Evolutionary conservation across 2,329 filamentous ascomycete species (phyloP), one percentile per base, ranked within the genome.

Genomic region (Hypoxylon sp.): DNA sequence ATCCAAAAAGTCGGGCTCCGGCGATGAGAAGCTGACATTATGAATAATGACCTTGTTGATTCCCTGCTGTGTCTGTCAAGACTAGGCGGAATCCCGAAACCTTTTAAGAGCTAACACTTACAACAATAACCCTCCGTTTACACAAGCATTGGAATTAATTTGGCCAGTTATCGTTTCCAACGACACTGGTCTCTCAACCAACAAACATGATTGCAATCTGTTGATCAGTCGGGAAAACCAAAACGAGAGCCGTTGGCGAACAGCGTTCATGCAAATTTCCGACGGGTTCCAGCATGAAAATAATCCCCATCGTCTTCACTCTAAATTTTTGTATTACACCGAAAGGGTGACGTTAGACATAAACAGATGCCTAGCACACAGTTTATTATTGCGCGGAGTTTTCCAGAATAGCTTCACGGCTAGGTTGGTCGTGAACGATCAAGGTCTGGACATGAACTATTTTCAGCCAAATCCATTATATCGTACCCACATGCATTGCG

Each of bases 241-340:
- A 49, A 43, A 41, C 38, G 56, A 36, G 49, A 53, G 13, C 52
- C 41, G 48, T 56, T 52, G 32, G 34, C 25, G 23, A 63, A 36
- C 34, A 48, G 49, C 14, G 55, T 62, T 50, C 53, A 58, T 63
- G 65, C 50, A 48, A 21, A 50, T 36, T 51, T 25, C 65, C 65
- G 65, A 57, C 60, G 65, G 60, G 17, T 32, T 28, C 38, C 11
- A 19, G 55, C 60, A 60, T 51, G 23, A 43, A 14, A 53, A 21
- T 59, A 23, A 17, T 60, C 17, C 38, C 32, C 32, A 30, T 19
- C 2, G 48, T 49, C 34, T 25, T 55, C 41, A 34, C 43, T 52
- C 30, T 48, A 45, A 23, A 60, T n/a, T 52, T 45, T 49, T 19
- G 23, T 51, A 17, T 41, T 36, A 52, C 34, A 11, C 25, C 17